phyloP scores from a whole-genome alignment of 495 filamentous ascomycete genomes.

The Penicillium silybi region DNA sequence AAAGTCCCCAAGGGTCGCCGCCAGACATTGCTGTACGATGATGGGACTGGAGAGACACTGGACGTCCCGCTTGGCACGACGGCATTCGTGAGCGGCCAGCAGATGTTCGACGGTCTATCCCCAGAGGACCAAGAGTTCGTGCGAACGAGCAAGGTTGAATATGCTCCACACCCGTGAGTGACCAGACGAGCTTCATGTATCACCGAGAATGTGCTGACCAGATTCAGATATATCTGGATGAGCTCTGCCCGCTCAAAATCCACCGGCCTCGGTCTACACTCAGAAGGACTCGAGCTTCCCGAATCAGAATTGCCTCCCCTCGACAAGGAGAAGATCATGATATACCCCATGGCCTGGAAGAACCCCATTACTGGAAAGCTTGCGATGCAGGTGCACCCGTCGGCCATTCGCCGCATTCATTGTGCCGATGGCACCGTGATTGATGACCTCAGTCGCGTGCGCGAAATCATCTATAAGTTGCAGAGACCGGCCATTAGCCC shows the following conservation, averaged over 20 bases:
- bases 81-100: constrained; percentile 64
- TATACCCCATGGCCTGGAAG: constrained; percentile 68
- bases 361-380: constrained; percentile 64
- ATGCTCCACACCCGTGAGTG: constrained; percentile 60
- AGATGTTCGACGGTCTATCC: constrained; percentile 60
- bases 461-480: constrained; percentile 61
- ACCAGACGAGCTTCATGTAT: neutral
- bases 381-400: constrained; percentile 68
- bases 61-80: constrained; percentile 71
- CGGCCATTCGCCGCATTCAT: constrained; percentile 61
- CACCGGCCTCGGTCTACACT: constrained; percentile 62
- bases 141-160: constrained; percentile 60
- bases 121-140: constrained; percentile 63
- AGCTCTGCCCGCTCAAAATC: constrained; percentile 57
- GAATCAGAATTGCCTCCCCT: constrained; percentile 56
- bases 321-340: constrained; percentile 60
- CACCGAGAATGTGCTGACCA: neutral
- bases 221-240: constrained; percentile 66
- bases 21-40: constrained; percentile 66
- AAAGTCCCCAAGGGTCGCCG: constrained; percentile 59
- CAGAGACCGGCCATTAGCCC: constrained; percentile 71
- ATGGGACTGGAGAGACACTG: constrained; percentile 63
- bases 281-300: constrained; percentile 55
- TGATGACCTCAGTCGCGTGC: constrained; percentile 60
- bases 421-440: constrained; percentile 58